Evolutionary conservation across 139 green algal species (phyloP).

Genomic region (Auxenochlorella pyrenoidosa): DNA sequence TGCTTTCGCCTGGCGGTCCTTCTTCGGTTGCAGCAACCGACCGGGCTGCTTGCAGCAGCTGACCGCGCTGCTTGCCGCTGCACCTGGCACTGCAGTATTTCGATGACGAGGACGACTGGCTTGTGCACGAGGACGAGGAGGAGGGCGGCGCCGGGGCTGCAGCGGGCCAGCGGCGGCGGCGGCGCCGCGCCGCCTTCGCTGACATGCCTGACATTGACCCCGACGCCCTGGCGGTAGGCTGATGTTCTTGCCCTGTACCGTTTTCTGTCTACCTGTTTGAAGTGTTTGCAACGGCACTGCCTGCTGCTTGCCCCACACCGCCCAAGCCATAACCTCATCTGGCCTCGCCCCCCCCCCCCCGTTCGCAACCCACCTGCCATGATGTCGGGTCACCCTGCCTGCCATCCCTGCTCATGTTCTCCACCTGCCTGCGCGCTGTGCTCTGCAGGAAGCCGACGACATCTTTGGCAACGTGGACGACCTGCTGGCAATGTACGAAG

Average conservation of each 20-base stretch:
- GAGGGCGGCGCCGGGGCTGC: conserved; percentile 40
- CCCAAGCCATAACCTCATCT: too few relatives aligned
- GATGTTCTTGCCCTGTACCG: neutral
- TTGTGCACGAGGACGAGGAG: conserved; percentile 83
- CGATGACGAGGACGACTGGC: conserved; percentile 86
- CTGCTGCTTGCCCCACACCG: neutral
- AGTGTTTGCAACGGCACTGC: too few relatives aligned
- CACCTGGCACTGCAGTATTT: conserved; percentile 16
- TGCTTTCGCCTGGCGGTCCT: too few relatives aligned
- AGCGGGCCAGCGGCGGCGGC: conserved; percentile 9
- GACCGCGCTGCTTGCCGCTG: too few relatives aligned
- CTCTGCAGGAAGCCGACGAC: conserved; percentile 76
- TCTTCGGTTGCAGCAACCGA: too few relatives aligned
- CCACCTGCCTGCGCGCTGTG: too few relatives aligned
- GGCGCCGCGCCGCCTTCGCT: neutral
- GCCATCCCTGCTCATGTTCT: too few relatives aligned
- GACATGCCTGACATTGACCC: conserved; percentile 50
- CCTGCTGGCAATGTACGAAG: conserved; percentile 69
- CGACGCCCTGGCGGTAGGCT: conserved; percentile 61
- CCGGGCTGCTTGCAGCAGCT: too few relatives aligned
- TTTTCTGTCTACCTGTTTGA: too few relatives aligned
- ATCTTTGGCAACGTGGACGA: conserved; percentile 87
- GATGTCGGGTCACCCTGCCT: too few relatives aligned
- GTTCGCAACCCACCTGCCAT: too few relatives aligned
- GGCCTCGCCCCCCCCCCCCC: too few relatives aligned